Conservation (phyloP, 2,329 filamentous ascomycete species). For the Teratosphaeria viscida region DNA sequence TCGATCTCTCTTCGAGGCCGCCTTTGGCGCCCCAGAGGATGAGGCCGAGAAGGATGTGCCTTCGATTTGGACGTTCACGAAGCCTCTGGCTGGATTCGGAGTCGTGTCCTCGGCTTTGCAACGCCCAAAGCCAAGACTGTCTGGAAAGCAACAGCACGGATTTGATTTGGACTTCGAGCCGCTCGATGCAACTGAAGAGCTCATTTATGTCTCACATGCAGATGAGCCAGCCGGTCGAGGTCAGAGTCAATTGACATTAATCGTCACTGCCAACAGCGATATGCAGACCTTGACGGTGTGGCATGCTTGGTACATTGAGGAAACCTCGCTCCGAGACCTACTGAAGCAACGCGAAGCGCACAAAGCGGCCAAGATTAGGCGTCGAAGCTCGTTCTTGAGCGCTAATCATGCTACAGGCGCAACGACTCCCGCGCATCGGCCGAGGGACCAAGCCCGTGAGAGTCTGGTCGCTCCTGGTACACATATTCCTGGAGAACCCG, state of each 20-base stretch:
- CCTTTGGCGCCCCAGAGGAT: conserved; percentile 9
- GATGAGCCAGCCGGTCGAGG: conserved; percentile 37
- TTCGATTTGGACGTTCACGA: conserved; percentile 70
- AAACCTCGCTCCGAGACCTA: conserved; percentile 43
- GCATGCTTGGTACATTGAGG: conserved; percentile 67
- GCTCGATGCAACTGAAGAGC: conserved; percentile 67
- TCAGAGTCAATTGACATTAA: conserved; percentile 47
- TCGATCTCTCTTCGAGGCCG: conserved; percentile 18
- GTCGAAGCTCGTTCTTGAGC: conserved; percentile 51
- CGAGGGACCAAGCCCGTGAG: conserved; percentile 59
- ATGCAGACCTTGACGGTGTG: conserved; percentile 73
- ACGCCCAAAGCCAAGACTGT: conserved; percentile 16
- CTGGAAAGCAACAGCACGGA: conserved; percentile 9
- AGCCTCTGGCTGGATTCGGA: conserved; percentile 77
- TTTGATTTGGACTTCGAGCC: conserved; percentile 44
- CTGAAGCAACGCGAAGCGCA: conserved; percentile 30
- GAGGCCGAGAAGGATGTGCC: conserved; percentile 47
- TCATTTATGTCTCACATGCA: conserved; percentile 67
- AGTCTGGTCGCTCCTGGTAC: conserved; percentile 51
- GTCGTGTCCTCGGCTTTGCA: conserved; percentile 43
- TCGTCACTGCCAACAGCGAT: conserved; percentile 71
- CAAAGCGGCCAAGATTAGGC: conserved; percentile 43
- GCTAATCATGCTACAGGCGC: conserved; percentile 50
- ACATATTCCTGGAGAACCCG: not conserved
- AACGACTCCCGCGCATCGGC: conserved; percentile 57